Base-by-base conservation (phyloP, 2,329 filamentous ascomycete species). In the Phyllosticta ampelicida region DNA sequence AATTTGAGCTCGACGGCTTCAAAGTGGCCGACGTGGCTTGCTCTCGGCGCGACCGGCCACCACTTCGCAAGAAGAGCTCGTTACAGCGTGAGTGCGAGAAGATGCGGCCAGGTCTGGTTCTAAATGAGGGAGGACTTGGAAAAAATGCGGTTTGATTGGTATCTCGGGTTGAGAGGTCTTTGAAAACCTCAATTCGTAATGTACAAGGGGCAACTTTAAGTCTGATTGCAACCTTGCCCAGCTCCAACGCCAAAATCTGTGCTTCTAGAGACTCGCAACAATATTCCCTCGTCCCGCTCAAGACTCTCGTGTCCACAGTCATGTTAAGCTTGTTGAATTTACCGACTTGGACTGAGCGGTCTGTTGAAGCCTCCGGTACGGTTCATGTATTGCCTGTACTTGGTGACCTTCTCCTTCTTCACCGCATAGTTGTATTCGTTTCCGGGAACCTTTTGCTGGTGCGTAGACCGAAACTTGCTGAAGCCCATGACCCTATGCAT, bases 341-440 rank as follows among this genome's bases (percentile, higher is more conserved):
- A 54, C 21, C 52, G 21, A 18, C 51, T 30, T 8, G 71, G 71
- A 48, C 85, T 87, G 55, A 91, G 74, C 51, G 88, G 87, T 65
- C 88, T 75, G 70, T 92, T 94, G 77, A 94, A 94, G 5, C 88
- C 88, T 58, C 88, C 88, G 55, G 84, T 78, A 59, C 88, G 81
- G 68, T 94, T 94, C 84, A 99, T 99, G 73, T 99, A 99, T 80
- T 99, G 94, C 65, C 94, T 81, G 69, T 96, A 97, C 77, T 95
- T 83, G 13, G 86, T 88, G 82, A 90, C 91, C 83, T 96, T 96
- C 75, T 94, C 90, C 78, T 94, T 96, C 64, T 86, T 79, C 55
- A 96, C 84, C 0, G 79, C 89, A 58, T 88, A 91, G 49, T 86
- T 83, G 68, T 90, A 72, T 54, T 78, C 84, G 69, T 99, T 99